These are phyloP conservation scores for Bipolaris gigantea DNA, from an alignment of 2,329 filamentous ascomycete species.

Conservation along the genomic window DNA sequence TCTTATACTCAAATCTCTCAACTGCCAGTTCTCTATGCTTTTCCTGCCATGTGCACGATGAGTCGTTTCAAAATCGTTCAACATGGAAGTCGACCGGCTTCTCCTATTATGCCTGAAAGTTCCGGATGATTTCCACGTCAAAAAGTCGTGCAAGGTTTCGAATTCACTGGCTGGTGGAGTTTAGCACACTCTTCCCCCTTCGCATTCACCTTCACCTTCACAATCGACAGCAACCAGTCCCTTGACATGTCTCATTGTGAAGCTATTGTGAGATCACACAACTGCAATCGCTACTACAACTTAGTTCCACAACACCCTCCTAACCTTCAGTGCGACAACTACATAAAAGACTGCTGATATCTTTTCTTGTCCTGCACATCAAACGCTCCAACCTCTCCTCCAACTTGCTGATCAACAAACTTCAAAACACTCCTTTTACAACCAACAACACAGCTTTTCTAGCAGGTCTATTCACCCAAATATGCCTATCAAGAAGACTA, in stretches of 20 bases:
- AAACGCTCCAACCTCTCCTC: slow-evolving; percentile 9
- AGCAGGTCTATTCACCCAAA: slow-evolving; percentile 13
- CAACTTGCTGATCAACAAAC: neutral
- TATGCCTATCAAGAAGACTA: slow-evolving; percentile 11
- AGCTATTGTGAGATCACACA: slow-evolving; percentile 11
- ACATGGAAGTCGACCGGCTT: no score
- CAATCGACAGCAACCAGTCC: slow-evolving; percentile 8
- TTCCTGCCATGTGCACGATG: neutral
- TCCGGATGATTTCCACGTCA: no score
- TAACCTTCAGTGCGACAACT: neutral
- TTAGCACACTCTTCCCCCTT: neutral
- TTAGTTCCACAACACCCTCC: slow-evolving; percentile 10
- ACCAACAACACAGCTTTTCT: neutral
- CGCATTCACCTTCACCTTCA: slow-evolving; percentile 25
- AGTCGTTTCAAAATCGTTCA: neutral
- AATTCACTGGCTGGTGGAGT: slow-evolving; percentile 10
- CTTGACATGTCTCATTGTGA: slow-evolving; percentile 27
- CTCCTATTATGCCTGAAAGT: no score
- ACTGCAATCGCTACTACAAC: slow-evolving; percentile 16
- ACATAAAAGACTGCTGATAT: slow-evolving; percentile 15
- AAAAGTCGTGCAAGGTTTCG: neutral
- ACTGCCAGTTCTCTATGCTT: neutral
- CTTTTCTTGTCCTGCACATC: slow-evolving; percentile 14
- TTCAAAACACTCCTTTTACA: slow-evolving; percentile 1
- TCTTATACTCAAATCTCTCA: neutral